Percentiles rank a stretch among this genome's conserved stretches.
These are phyloP conservation scores for Alnus rubra DNA, from an alignment of 306 rosid genomes.

Conservation along the genomic window DNA sequence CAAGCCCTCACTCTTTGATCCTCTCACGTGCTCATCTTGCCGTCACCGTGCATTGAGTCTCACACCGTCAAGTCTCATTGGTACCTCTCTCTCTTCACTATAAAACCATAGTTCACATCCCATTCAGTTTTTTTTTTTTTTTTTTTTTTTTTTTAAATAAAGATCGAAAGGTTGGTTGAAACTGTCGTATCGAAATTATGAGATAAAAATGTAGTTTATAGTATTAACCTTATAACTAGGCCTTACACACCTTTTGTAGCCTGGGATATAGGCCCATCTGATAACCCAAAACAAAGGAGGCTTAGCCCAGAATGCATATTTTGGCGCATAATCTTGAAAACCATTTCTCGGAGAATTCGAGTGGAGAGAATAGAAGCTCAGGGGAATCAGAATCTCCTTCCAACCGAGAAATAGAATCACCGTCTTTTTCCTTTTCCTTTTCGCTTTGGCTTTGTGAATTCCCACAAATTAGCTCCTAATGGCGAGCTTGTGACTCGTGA, in stretches of 20 bases:
- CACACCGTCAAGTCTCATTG: no score
- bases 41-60: no score
- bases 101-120: no score
- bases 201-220: no score
- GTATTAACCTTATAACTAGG: no score
- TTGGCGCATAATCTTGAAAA: slow-evolving; percentile 30
- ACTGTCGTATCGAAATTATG: no score
- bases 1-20: no score
- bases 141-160: no score
- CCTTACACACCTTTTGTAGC: neutral
- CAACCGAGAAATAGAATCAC: neutral
- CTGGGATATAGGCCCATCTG: neutral
- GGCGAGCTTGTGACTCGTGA: slow-evolving; percentile 11
- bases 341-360: slow-evolving; percentile 16
- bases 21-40: no score
- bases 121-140: no score
- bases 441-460: neutral
- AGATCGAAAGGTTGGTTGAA: no score
- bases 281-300: neutral
- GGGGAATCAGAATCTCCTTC: neutral
- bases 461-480: neutral
- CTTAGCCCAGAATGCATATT: neutral
- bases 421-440: neutral
- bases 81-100: no score
- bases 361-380: slow-evolving; percentile 25